A percentile compares a stretch with the other conserved stretches of the same genome.
These are phyloP conservation scores for Fusarium oligoseptatum DNA, from an alignment of 2,329 filamentous ascomycete species.

Conservation along the genomic window DNA sequence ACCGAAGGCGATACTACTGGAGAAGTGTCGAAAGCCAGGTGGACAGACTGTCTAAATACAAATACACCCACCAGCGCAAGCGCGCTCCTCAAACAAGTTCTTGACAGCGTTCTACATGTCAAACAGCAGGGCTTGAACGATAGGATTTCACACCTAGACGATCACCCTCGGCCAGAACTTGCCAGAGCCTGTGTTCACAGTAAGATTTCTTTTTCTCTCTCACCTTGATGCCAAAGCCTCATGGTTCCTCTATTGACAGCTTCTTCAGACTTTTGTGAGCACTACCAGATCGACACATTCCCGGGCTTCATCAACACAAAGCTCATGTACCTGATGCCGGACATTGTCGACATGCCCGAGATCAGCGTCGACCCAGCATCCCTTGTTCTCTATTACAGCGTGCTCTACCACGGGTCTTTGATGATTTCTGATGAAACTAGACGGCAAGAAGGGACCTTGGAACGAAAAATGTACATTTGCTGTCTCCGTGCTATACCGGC, in stretches of 20 bases:
- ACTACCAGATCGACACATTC: constrained; percentile 13
- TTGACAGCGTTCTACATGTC: neutral
- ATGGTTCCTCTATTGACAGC: neutral
- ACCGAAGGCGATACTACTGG: neutral
- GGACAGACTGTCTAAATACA: neutral
- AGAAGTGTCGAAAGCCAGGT: neutral
- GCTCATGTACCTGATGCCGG: constrained; percentile 11
- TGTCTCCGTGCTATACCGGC: constrained; percentile 8
- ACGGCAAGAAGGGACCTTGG: neutral
- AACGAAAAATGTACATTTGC: neutral
- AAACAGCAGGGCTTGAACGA: neutral
- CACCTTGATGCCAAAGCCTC: neutral
- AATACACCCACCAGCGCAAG: neutral
- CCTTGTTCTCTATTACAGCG: constrained; percentile 9
- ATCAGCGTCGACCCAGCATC: constrained; percentile 5
- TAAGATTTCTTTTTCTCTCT: neutral
- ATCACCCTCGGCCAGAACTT: neutral
- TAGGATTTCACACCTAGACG: neutral
- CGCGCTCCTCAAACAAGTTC: constrained; percentile 2
- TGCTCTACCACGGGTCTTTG: constrained; percentile 12
- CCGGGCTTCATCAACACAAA: constrained; percentile 8
- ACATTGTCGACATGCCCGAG: constrained; percentile 5
- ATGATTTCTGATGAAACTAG: neutral
- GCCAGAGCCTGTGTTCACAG: constrained; percentile 1
- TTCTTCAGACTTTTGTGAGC: neutral